phyloP scores from a whole-genome alignment of 2,329 filamentous ascomycete species.

The Cytospora piceae region DNA sequence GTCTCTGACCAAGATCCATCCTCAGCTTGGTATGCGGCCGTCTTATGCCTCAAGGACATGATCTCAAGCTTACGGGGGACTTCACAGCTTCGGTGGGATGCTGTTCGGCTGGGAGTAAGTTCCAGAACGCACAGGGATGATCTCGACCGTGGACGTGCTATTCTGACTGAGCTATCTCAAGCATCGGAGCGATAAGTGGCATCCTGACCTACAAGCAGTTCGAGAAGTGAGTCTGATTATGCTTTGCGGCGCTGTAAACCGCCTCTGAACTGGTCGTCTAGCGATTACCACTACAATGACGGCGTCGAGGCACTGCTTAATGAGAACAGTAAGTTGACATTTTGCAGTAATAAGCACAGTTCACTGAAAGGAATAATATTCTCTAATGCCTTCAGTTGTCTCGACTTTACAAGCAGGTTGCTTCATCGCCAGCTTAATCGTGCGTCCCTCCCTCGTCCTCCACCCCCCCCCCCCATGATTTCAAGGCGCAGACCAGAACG shows the following conservation, averaged over 20 bases:
- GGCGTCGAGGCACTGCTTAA: conserved; percentile 32
- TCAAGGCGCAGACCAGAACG: conserved; percentile 31
- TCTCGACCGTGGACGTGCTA: conserved; percentile 43
- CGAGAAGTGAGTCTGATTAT: conserved; percentile 10
- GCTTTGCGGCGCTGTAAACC: conserved; percentile 3
- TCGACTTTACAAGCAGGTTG: conserved; percentile 72
- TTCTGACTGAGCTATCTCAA: conserved; percentile 32
- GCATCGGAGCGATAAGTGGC: conserved; percentile 70
- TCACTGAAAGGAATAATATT: not conserved
- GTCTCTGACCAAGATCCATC: not conserved
- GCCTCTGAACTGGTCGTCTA: conserved; percentile 52
- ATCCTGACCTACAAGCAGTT: conserved; percentile 48
- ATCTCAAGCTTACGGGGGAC: not conserved
- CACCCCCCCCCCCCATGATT: not conserved
- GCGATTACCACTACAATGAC: conserved; percentile 33
- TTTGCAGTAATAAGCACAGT: not conserved
- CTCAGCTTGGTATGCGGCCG: conserved; percentile 16
- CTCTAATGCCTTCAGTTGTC: conserved; percentile 51
- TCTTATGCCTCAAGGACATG: no score
- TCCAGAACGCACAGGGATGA: not conserved
- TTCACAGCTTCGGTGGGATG: conserved; percentile 63
- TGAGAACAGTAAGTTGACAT: conserved; percentile 51
- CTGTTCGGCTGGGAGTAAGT: conserved; percentile 49
- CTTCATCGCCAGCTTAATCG: conserved; percentile 65
- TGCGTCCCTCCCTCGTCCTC: not conserved